These are phyloP conservation scores for Clarireedia sp. DNA, from an alignment of 2,329 filamentous ascomycete genomes.

Conservation along the genomic window DNA sequence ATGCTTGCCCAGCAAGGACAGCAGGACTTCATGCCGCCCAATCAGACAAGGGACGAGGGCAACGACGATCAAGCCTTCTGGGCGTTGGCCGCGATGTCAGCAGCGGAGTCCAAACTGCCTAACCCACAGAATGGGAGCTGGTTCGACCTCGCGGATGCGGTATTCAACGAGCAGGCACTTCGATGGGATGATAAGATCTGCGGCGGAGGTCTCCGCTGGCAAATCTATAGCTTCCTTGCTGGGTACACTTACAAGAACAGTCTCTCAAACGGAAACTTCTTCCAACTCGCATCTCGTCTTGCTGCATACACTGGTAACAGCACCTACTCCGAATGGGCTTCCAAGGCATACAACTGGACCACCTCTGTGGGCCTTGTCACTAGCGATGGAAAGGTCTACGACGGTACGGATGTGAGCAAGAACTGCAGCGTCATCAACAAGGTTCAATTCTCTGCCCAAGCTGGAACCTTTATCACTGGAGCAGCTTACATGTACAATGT, in stretches of 20 bases:
- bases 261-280: constrained; percentile 55
- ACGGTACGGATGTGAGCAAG: constrained; percentile 47
- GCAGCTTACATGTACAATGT: constrained; percentile 61
- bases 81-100: constrained; percentile 60
- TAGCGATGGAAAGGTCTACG: constrained; percentile 52
- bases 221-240: constrained; percentile 65
- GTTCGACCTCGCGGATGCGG: constrained; percentile 48
- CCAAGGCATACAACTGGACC: constrained; percentile 56
- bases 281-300: constrained; percentile 60
- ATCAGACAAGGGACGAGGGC: constrained; percentile 51
- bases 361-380: constrained; percentile 49
- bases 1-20: constrained; percentile 53
- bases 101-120: constrained; percentile 56
- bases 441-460: constrained; percentile 60
- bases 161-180: constrained; percentile 59
- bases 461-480: constrained; percentile 53
- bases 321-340: constrained; percentile 56
- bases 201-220: constrained; percentile 66
- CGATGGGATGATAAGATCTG: constrained; percentile 59
- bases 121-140: constrained; percentile 43
- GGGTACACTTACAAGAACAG: constrained; percentile 70
- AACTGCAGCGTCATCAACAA: constrained; percentile 56
- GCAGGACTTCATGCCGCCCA: constrained; percentile 53
- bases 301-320: constrained; percentile 61
- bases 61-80: constrained; percentile 69